phyloP scores from a whole-genome alignment of 257 asterid species.

The Nicotiana otophora region DNA sequence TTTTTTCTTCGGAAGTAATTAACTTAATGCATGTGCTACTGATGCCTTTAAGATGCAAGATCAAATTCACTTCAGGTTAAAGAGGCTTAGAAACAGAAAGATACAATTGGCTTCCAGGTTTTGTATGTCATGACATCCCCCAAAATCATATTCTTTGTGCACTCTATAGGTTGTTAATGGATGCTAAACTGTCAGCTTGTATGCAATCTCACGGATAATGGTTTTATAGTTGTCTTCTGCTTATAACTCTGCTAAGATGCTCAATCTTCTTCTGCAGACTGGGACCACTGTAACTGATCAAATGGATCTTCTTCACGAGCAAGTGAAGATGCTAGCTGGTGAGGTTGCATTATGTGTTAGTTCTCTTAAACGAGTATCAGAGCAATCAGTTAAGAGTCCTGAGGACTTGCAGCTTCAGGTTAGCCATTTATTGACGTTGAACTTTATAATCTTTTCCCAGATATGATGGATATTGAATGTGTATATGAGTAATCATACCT shows the following conservation, averaged over 20 bases:
- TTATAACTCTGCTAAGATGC: slow-evolving; percentile 14
- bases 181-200: neutral
- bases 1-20: neutral
- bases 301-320: slow-evolving; percentile 78
- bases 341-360: slow-evolving; percentile 74
- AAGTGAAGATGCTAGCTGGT: slow-evolving; percentile 79
- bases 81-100: neutral
- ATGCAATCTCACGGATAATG: neutral
- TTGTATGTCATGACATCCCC: neutral
- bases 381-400: slow-evolving; percentile 52
- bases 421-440: slow-evolving; percentile 8
- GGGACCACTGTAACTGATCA: slow-evolving; percentile 82
- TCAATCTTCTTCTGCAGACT: slow-evolving; percentile 38
- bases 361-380: slow-evolving; percentile 66
- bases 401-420: slow-evolving; percentile 59
- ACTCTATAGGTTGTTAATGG: neutral
- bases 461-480: slow-evolving; percentile 4
- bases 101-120: neutral
- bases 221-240: neutral
- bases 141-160: neutral
- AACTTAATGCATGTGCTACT: neutral
- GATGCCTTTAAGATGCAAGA: neutral
- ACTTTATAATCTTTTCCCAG: neutral
- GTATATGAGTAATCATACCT: neutral
- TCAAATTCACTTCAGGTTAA: neutral